Percentiles rank a stretch among this genome's conserved stretches.
Conservation (phyloP, 2,329 filamentous ascomycete genomes). For the Fusarium xyrophilum region DNA sequence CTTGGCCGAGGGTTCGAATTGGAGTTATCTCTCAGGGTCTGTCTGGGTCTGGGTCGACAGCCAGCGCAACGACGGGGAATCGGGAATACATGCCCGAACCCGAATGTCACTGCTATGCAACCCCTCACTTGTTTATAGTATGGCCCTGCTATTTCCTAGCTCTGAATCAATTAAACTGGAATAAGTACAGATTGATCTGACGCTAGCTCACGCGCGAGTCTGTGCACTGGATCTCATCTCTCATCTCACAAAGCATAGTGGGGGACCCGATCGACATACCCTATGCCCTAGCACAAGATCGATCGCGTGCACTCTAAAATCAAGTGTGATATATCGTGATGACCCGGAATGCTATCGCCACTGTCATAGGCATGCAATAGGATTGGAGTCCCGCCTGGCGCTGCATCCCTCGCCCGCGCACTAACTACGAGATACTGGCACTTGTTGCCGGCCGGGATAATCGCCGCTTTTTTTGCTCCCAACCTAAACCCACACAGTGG, state of each 20-base stretch:
- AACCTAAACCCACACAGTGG: not conserved
- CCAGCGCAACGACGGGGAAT: not conserved
- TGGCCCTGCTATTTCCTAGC: not conserved
- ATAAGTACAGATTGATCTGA: not conserved
- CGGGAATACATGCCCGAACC: not conserved
- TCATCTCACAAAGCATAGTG: not conserved
- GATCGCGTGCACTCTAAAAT: not conserved
- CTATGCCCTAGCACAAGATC: not conserved
- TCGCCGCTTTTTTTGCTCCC: not conserved
- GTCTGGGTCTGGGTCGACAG: not conserved
- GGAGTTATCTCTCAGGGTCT: not conserved
- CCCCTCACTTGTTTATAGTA: not conserved
- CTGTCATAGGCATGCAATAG: not conserved
- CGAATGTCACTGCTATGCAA: not conserved
- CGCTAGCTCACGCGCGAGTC: not conserved
- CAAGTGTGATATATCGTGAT: not conserved
- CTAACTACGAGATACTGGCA: not conserved
- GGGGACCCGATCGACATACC: not conserved
- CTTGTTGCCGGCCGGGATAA: not conserved
- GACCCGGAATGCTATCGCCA: not conserved
- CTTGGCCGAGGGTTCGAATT: not conserved
- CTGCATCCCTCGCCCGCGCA: not conserved
- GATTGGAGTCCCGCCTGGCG: not conserved
- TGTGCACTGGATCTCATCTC: no score
- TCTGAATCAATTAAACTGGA: not conserved